Base-by-base conservation (phyloP, 495 filamentous ascomycete genomes). In the Podospora australis region DNA sequence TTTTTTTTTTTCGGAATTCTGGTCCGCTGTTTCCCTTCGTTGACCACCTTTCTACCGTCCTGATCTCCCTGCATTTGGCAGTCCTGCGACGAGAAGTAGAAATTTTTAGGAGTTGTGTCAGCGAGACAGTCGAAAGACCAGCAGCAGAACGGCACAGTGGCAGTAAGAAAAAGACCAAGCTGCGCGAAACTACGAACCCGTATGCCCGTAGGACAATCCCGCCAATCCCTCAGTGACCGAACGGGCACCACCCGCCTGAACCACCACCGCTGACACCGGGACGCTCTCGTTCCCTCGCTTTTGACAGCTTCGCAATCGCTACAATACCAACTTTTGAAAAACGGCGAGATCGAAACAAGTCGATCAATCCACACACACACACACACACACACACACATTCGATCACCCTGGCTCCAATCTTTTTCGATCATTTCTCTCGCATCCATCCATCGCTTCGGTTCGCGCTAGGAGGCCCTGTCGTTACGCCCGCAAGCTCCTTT, bases 391-490 rank as follows among this genome's bases (percentile, higher is more conserved):
- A 43, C 40, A 43, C 40, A 10, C 14, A 16, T 41, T 25, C 38
- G 38, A 14, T 9, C n/a, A 34, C 41, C 23, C 32, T 42, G 40
- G 49, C 48, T 47, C 23, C 43, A 52, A 39, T 41, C 44, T 40
- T 52, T 42, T n/a, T 46, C 34, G 28, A 25, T 34, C 46, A 46
- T 36, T 44, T 39, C 46, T 49, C 39, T 34, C 51, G 48, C 43
- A 36, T 36, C 32, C 32, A 49, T 43, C 46, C 50, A 39, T 44
- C 53, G 50, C 38, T 46, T 54, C 45, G 53, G 54, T 42, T 50
- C 54, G 25, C 54, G 54, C 54, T 54, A 54, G 44, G 44, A 41
- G 24, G 45, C 45, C n/a, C 34, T 48, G 39, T 25, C 38, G 46
- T 44, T 17, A 48, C 39, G 46, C 44, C 32, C 39, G 20, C 44